Base-by-base conservation (phyloP, 495 filamentous ascomycete species). In the Neurospora discreta region DNA sequence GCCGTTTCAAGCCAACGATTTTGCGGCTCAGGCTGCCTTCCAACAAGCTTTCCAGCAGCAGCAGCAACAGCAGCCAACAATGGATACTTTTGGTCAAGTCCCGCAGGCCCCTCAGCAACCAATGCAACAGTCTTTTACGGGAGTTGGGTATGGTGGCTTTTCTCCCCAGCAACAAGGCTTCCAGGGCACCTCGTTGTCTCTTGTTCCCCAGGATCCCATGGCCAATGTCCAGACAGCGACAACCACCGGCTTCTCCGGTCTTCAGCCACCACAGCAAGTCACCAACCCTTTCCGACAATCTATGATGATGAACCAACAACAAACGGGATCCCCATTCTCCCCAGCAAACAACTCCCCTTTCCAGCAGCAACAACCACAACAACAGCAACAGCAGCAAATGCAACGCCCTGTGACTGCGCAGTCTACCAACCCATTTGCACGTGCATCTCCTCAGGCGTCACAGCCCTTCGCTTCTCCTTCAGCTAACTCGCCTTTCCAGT, bases 211-310 rank as follows among this genome's bases (percentile, higher is more conserved):
- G 75, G 86, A 92, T 73, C 82, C 86, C 43, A 78, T 87, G 5
- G 80, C 84, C 65, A 84, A 81, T 78, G 85, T 85, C 77, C 86
- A 87, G 73, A 77, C 79, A 58, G 75, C 78, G 40, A 76, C 80
- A 33, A 6, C 74, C 36, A 82, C 81, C 15, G 72, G 74, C 6
- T 75, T 82, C 75, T 79, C 82, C 69, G 83, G 84, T 18, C 84
- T 88, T 42, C 83, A 82, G 39, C 76, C 81, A 0, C 79, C 80
- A 5, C 82, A 86, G 69, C 91, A 91, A 72, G 87, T 83, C 15
- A 94, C 93, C 4, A 97, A 97, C 78, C 94, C 94, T 5, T 97
- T 97, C 84, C 87, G 94, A 44, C 90, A 92, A 77, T 95, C 93
- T 3, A 93, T 93, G 88, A 83, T 95, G 83, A 81, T 90, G 77